These are phyloP conservation scores for Staphylotrichum tortipilum DNA, from an alignment of 495 filamentous ascomycete genomes.

Conservation along the genomic window DNA sequence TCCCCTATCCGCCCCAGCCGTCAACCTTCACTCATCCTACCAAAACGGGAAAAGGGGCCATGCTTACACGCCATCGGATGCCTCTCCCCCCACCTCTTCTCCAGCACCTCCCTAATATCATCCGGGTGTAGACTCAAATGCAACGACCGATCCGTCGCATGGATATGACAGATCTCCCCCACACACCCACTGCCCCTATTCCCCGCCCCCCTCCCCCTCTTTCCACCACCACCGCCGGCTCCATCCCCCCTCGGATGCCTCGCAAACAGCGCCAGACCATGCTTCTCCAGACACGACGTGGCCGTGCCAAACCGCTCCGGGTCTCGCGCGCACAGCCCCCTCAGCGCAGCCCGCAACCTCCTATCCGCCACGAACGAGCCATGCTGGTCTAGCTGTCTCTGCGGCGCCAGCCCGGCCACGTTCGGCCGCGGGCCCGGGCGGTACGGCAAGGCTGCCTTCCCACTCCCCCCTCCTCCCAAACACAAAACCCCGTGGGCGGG, in stretches of 20 bases:
- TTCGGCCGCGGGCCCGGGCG: constrained; percentile 54
- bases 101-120: constrained; percentile 67
- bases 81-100: constrained; percentile 82
- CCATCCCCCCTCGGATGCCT: too few relatives aligned
- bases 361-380: constrained; percentile 44
- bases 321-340: constrained; percentile 38
- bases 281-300: constrained; percentile 71
- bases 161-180: constrained; percentile 77
- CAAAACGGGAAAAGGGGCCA: too few relatives aligned
- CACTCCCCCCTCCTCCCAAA: too few relatives aligned
- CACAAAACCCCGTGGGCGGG: too few relatives aligned
- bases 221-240: too few relatives aligned
- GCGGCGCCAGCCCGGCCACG: constrained; percentile 68
- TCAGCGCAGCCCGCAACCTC: constrained; percentile 41
- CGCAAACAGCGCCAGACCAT: constrained; percentile 65
- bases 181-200: too few relatives aligned
- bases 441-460: constrained; percentile 45
- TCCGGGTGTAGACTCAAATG: constrained; percentile 71
- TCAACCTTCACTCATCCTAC: too few relatives aligned
- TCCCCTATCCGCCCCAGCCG: too few relatives aligned
- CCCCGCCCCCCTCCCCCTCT: too few relatives aligned
- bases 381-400: constrained; percentile 64
- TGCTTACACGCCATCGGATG: constrained; percentile 61
- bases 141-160: constrained; percentile 63
- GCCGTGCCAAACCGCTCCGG: constrained; percentile 48